Percentiles rank a stretch among this genome's conserved stretches.
Evolutionary conservation across 2,329 filamentous ascomycete species (phyloP).

Genomic region (Nothophaeocryptopus gaeumannii): DNA sequence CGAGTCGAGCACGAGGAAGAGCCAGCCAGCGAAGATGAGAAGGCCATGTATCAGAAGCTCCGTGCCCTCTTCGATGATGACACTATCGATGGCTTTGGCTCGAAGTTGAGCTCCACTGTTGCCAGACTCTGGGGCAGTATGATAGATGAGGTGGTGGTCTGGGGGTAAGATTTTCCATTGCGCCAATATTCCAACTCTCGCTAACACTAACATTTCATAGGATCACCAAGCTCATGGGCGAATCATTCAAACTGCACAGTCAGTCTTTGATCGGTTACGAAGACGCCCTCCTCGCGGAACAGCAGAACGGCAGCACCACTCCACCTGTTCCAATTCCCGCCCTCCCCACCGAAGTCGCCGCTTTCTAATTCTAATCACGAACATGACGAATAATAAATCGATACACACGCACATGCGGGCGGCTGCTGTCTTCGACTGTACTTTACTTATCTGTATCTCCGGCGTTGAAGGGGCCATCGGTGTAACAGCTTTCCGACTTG

Average conservation of each 20-base stretch:
- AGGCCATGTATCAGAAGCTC: conserved; percentile 88
- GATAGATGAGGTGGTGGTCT: conserved; percentile 97
- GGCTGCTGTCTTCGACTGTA: conserved; percentile 11
- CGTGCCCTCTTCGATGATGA: conserved; percentile 89
- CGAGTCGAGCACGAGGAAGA: conserved; percentile 99
- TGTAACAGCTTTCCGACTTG: neutral
- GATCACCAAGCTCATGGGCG: conserved; percentile 93
- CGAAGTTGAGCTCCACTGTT: conserved; percentile 90
- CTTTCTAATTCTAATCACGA: conserved; percentile 30
- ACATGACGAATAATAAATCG: conserved; percentile 23
- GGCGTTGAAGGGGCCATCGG: conserved; percentile 4
- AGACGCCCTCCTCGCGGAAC: conserved; percentile 61
- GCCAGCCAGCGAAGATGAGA: conserved; percentile 77
- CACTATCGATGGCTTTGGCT: conserved; percentile 73
- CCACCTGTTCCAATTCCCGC: conserved; percentile 24
- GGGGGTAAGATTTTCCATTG: conserved; percentile 73
- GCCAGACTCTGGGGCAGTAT: conserved; percentile 95
- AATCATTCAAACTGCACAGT: conserved; percentile 94
- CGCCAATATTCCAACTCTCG: neutral
- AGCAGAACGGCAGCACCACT: conserved; percentile 24
- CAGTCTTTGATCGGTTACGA: conserved; percentile 94
- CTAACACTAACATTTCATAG: conserved; percentile 54
- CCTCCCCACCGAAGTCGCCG: conserved; percentile 32
- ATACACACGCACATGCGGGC: conserved; percentile 20
- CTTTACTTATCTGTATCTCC: conserved; percentile 7